Evolutionary conservation across 2,329 filamentous ascomycete genomes (phyloP), one percentile per base, ranked within the genome.

Genomic region (Xylaria polymorpha): DNA sequence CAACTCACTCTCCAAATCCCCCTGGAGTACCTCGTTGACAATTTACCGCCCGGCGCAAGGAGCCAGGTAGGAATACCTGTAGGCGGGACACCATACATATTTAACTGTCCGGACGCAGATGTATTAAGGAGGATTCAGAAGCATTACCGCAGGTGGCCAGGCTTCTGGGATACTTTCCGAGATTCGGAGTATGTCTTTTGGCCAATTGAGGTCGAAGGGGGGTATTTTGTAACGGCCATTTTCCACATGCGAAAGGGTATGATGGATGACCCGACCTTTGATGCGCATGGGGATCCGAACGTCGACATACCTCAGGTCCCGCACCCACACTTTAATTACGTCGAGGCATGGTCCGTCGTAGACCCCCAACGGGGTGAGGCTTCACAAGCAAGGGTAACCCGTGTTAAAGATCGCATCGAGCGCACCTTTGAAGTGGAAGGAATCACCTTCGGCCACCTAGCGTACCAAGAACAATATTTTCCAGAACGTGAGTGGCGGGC

Each of bases 181-280:
- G n/a, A 2, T 1, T 50, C 61, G 5, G 62, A 71, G 22, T 73
- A 67, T 32, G 44, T 70, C 6, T 51, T 71, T 43, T 73, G 69
- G 71, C 69, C 67, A 22, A 70, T 71, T 10, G 41, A 73, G 9
- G 50, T 61, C 12, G 61, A 62, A 43, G 20, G 32, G 25, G 63
- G 63, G 2, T 58, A 67, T 20, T 73, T 64, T 20, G 71, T 73
- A 35, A 71, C 71, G 9, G 62, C 65, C 3, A 67, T 68, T 18
- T 65, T 70, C 29, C 61, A 65, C 29, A 37, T 68, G 62, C 18
- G 22, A 18, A 64, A 55, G n/a, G 48, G 43, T 12, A 0, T 35
- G 1, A 50, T 62, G 5, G 64, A 62, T 29, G 63, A 69, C 59
- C 59, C 61, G 18, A 32, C 66, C 25, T 63, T 64, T 56, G 61